A percentile compares a stretch with the other conserved stretches of the same genome.
phyloP scores from a whole-genome alignment of 1,284 basidiomycete genomes.

The Tilletia setariae region DNA sequence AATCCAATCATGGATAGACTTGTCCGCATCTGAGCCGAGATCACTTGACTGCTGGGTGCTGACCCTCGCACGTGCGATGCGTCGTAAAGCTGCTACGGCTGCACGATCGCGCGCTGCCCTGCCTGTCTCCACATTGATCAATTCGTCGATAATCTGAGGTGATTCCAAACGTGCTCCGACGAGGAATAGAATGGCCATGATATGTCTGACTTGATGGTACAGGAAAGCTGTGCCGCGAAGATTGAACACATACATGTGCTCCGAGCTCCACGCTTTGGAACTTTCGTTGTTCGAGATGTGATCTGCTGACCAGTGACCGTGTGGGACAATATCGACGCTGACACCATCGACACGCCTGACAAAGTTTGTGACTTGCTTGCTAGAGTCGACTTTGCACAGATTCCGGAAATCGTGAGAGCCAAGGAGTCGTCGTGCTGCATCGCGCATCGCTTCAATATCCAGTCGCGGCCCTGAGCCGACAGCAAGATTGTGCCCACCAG shows the following conservation, averaged over 20 bases:
- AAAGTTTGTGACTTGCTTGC: slow-evolving; percentile 85
- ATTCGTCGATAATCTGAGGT: slow-evolving; percentile 68
- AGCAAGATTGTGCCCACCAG: neutral
- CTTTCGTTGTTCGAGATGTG: neutral
- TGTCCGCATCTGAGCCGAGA: neutral
- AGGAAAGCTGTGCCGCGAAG: slow-evolving; percentile 85
- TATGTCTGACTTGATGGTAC: slow-evolving; percentile 96
- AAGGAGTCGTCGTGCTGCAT: slow-evolving; percentile 69
- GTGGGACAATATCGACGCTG: slow-evolving; percentile 59
- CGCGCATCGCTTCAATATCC: slow-evolving; percentile 65
- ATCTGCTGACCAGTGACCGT: slow-evolving; percentile 20
- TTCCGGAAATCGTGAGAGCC: slow-evolving; percentile 97
- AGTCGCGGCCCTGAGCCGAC: slow-evolving; percentile 25
- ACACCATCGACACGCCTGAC: slow-evolving; percentile 66
- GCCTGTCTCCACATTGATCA: slow-evolving; percentile 67
- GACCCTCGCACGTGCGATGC: neutral
- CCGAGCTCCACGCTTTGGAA: slow-evolving; percentile 16
- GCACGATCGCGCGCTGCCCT: slow-evolving; percentile 21
- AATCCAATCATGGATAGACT: neutral
- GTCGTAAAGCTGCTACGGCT: slow-evolving; percentile 12
- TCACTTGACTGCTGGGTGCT: no score
- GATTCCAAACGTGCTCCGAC: slow-evolving; percentile 77
- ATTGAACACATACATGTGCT: slow-evolving; percentile 69
- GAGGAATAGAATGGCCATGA: slow-evolving; percentile 87
- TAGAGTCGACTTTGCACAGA: slow-evolving; percentile 88